phyloP scores from a whole-genome alignment of 306 rosid species.

The Carpinus viminea region DNA sequence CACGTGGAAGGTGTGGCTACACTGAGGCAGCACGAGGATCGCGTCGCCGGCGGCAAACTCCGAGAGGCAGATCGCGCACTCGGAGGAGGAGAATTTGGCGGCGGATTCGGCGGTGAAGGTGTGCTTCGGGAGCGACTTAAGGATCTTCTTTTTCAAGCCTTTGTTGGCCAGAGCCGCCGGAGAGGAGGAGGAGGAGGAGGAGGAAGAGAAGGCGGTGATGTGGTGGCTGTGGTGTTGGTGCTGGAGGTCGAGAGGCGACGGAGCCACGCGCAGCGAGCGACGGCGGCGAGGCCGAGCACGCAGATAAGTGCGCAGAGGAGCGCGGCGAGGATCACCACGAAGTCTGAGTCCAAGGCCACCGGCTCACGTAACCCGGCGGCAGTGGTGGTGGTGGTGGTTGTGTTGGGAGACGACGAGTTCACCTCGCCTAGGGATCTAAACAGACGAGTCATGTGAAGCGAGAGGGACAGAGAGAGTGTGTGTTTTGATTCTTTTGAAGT shows the following conservation, averaged over 20 bases:
- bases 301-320: conserved; percentile 80
- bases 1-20: conserved; percentile 75
- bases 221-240: neutral
- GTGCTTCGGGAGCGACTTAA: conserved; percentile 70
- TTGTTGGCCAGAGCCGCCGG: conserved; percentile 49
- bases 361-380: conserved; percentile 10
- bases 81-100: conserved; percentile 49
- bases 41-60: conserved; percentile 70
- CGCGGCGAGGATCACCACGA: conserved; percentile 72
- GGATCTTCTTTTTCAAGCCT: conserved; percentile 73
- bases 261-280: conserved; percentile 78
- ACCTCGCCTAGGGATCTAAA: conserved; percentile 50
- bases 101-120: conserved; percentile 55
- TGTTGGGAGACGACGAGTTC: conserved; percentile 31
- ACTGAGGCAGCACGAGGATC: conserved; percentile 78
- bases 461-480: conserved; percentile 11
- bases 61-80: conserved; percentile 71
- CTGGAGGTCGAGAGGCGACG: conserved; percentile 47
- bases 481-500: too few relatives aligned
- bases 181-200: neutral
- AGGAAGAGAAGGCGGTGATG: neutral
- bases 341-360: conserved; percentile 49
- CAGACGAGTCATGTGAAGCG: conserved; percentile 61
- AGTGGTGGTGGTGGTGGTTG: neutral
- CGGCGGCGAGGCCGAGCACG: conserved; percentile 69